Evolutionary conservation across 1,284 basidiomycete species (phyloP).

Genomic region (Papiliotrema fonsecae): DNA sequence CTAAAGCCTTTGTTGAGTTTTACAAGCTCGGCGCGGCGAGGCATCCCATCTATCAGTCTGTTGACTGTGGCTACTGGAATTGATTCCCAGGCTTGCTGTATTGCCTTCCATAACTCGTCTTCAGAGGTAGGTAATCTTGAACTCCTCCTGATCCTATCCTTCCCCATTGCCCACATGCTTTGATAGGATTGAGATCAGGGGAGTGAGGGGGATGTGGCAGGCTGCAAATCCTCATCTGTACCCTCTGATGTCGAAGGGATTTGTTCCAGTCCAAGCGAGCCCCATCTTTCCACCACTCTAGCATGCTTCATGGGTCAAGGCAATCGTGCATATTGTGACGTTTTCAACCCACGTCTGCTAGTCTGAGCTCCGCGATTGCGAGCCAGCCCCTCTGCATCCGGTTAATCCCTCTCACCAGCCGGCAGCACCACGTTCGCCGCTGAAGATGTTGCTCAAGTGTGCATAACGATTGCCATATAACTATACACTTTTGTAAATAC

Average conservation of each 20-base stretch:
- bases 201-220: constrained; percentile 16
- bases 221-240: neutral
- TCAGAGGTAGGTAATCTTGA: constrained; percentile 7
- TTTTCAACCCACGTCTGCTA: too few relatives aligned
- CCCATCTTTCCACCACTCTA: neutral
- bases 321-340: too few relatives aligned
- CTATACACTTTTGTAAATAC: too few relatives aligned
- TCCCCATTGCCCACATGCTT: constrained; percentile 18
- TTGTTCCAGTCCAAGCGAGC: neutral
- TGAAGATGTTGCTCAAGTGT: too few relatives aligned
- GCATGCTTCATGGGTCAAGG: too few relatives aligned
- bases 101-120: constrained; percentile 8
- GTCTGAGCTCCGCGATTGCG: too few relatives aligned
- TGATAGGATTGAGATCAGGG: constrained; percentile 24
- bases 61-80: constrained; percentile 5
- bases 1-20: neutral
- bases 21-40: neutral
- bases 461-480: too few relatives aligned
- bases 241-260: neutral
- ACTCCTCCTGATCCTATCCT: constrained; percentile 5
- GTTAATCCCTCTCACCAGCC: too few relatives aligned
- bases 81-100: constrained; percentile 6
- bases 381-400: too few relatives aligned
- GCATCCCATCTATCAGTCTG: neutral
- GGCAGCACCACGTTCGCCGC: too few relatives aligned